A percentile compares a stretch with the other conserved stretches of the same genome.
phyloP scores from a whole-genome alignment of 202 grass and related monocot species.

The Saccharum hybrid region DNA sequence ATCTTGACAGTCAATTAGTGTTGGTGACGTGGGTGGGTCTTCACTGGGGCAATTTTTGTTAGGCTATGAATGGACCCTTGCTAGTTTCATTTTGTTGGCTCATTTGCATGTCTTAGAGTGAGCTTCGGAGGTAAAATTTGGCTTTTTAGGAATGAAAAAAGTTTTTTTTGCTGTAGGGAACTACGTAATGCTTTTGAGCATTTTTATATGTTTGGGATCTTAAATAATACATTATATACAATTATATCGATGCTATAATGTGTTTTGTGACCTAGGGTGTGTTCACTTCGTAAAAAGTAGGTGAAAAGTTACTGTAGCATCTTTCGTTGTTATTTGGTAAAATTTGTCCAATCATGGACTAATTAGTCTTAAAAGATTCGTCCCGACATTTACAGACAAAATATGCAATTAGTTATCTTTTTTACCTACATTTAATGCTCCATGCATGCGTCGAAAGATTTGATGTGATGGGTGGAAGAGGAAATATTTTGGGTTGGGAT shows the following conservation, averaged over 20 bases:
- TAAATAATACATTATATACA: conserved; percentile 14
- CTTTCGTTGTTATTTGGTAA: too few species aligned
- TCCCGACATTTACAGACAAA: too few species aligned
- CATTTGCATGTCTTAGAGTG: not conserved
- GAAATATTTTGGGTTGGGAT: too few species aligned
- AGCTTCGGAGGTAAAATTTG: conserved; percentile 21
- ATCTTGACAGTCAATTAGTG: conserved; percentile 60
- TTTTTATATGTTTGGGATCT: conserved; percentile 22
- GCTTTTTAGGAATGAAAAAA: conserved; percentile 25
- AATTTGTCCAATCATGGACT: too few species aligned
- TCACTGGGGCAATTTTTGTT: conserved; percentile 50
- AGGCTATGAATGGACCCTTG: conserved; percentile 39
- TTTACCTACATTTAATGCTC: too few species aligned
- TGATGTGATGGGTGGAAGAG: too few species aligned
- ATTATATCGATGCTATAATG: not conserved
- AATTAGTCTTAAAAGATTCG: too few species aligned
- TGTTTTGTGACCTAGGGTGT: not conserved
- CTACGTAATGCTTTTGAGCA: conserved; percentile 22
- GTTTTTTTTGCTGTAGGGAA: not conserved
- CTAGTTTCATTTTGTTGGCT: conserved; percentile 37
- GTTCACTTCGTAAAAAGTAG: too few species aligned
- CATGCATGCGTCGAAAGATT: too few species aligned
- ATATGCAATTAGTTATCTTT: too few species aligned
- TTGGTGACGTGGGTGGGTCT: not conserved
- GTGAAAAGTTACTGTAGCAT: too few species aligned